Base-by-base conservation (phyloP, 225 moss, liverwort and hornwort species). In the Bryum argenteum region DNA sequence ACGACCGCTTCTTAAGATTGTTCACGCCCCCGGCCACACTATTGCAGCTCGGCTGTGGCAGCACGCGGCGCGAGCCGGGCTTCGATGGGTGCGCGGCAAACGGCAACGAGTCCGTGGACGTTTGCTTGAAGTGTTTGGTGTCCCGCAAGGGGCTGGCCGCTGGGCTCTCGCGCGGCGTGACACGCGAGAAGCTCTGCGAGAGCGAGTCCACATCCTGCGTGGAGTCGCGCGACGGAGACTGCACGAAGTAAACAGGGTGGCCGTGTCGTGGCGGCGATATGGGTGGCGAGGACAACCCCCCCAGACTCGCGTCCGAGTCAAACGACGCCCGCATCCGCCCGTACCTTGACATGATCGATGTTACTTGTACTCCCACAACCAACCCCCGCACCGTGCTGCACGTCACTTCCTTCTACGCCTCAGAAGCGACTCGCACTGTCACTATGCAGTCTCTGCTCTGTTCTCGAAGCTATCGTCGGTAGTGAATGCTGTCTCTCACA, bases 201-300 rank as follows among this genome's bases (percentile, higher is more conserved):
- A 90, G 72, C 0, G 89, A 85, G 65, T 92, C 95, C 10, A 65
- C 85, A 43, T 94, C 91, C 24, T 83, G 90, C 64, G 85, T 88
- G 9, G 92, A 91, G 65, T 92, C 92, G 19, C 95, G 84, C 2
- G 95, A 95, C 1, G 95, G 92, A 0, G 89, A 92, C 64, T 95
- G 90, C 10, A 95, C 90, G 63, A 92, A 95, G 65, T 95, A 95
- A 8, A 92, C 82, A 0, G 94, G 93, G 66, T 88, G 91, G 28
- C 87, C 87, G 13, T 87, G 84, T 7, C 83, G 69, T 10, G 78
- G 68, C n/a, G 88, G 78, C 39, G 85, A 79, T 78, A 83, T 57
- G 16, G 88, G 85, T 42, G 88, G 87, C 17, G 87, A 87, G 43
- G 56, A 71, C 50, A 70, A 37, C 21, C 55, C 68, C 10, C 75